Evolutionary conservation across 2,329 filamentous ascomycete species (phyloP), one percentile per base, ranked within the genome.

Genomic region (Ceratocystis albifundus): DNA sequence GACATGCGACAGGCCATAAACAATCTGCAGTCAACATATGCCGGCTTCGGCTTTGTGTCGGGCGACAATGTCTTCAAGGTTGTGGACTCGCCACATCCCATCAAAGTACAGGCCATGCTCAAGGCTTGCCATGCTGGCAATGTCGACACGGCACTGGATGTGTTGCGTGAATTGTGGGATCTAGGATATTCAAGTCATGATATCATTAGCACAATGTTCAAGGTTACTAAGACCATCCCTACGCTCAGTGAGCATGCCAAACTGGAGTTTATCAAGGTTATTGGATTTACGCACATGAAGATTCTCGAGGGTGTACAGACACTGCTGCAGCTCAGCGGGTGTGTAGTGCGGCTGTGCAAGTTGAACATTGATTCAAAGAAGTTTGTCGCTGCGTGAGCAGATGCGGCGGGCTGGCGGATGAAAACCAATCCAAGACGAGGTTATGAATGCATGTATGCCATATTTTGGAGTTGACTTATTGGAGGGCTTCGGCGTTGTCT

Each of bases 1-100:
- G 94, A 99, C 74, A 99, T 99, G 94, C 86, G 94, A 69, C 94
- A 99, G 77, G 94, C 94, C 45, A 96, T 99, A 80, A 99, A 99
- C 79, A 97, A 97, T 76, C 77, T 99, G 71, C 94, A 99, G 75
- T 95, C 89, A 70, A 97, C 94, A 0, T 85, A 82, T 75, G 91
- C 93, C 3, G 94, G 94, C 0, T 99, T 97, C 73, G 93, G 92
- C 0, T 95, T 99, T 72, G 89, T 99, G n/a, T 95, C 88, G 66
- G 92, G 92, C 17, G 93, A 97, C 76, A 97, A 97, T 73, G 94
- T 99, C 7, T 99, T 99, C 81, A 90, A 89, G 72, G 94, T 99
- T 7, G 94, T 99, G 64, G 94, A 99, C 75, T 92, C 89, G 69
- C 94, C 94, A 67, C 94, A 99, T 77, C 94, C 94, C 1, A 92